Evolutionary conservation across 805 yeast species (phyloP), one percentile per base, ranked within the genome.

Genomic region (Yamadazyma takamatsuzukensis): DNA sequence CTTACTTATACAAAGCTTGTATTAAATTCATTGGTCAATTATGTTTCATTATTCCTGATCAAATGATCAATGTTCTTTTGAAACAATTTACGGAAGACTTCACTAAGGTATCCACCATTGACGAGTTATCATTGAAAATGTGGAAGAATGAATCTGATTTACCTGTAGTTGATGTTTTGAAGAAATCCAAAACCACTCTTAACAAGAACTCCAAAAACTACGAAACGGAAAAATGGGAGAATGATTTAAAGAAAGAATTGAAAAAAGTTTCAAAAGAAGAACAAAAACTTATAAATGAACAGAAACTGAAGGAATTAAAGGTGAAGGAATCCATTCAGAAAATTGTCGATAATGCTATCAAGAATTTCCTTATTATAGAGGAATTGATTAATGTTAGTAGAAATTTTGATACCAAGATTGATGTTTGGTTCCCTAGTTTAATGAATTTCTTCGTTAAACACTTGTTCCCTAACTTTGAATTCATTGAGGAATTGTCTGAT

Each of bases 171-270:
- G 72, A 70, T 22, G 47, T 53, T 9, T 61, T 60, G 34, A 72
- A 66, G 49, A 59, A 63, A 10, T 61, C 64, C 19, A 58, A 59
- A 21, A 64, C 60, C 4, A 76, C 77, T 10, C 21, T 36, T 15
- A 76, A 76, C 50, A 85, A 83, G 53, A 85, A 85, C 52, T 64
- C 85, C 1, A 88, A 80, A 51, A 96, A 88, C 48, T 86, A 86
- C 47, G 95, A 83, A 47, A 83, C 89, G 2, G 62, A 74, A 38
- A 78, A 85, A 54, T 90, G 97, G 97, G 98, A 93, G 52, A 88
- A 81, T 45, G 74, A 74, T 32, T 72, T 93, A 19, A 76, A 90
- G 47, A 77, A 78, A 41, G 90, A 87, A 49, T 66, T 88, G 22
- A 79, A 82, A 1, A 83, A 83, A 49, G 63, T 80, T 25, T 71